Percentiles rank a stretch among this genome's conserved stretches.
These are phyloP conservation scores for Oryza brachyantha DNA, from an alignment of 176 grass and related monocot genomes.

Conservation along the genomic window DNA sequence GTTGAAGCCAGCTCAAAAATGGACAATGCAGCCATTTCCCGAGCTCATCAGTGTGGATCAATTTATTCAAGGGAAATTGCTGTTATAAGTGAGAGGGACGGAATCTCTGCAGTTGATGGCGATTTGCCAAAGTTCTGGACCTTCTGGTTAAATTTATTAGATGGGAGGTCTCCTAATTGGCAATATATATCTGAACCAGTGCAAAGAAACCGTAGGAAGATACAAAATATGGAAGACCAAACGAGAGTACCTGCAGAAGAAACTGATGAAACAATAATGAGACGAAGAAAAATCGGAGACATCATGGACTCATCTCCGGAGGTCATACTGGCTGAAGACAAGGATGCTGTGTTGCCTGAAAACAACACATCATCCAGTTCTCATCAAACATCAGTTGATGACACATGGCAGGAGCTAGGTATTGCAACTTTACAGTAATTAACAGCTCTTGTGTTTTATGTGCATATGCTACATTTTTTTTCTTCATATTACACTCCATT, in stretches of 20 bases:
- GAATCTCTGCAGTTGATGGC: conserved; percentile 55
- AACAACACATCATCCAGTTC: conserved; percentile 27
- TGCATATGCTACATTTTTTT: conserved; percentile 16
- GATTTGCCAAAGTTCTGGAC: conserved; percentile 70
- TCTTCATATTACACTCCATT: conserved; percentile 32
- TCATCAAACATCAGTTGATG: conserved; percentile 35
- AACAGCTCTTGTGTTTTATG: conserved; percentile 13
- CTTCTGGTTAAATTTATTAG: conserved; percentile 81
- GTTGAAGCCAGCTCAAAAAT: conserved; percentile 30
- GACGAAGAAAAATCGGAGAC: conserved; percentile 54
- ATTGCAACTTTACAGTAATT: conserved; percentile 34
- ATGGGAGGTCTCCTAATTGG: conserved; percentile 64
- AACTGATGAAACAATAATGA: conserved; percentile 53
- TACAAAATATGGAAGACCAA: conserved; percentile 47
- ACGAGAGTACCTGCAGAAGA: conserved; percentile 40
- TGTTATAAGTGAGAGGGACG: conserved; percentile 71
- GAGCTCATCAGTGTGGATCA: conserved; percentile 54
- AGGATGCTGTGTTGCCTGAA: conserved; percentile 26
- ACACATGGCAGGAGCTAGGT: conserved; percentile 55
- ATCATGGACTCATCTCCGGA: conserved; percentile 36
- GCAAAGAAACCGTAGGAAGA: conserved; percentile 74
- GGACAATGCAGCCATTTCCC: conserved; percentile 33
- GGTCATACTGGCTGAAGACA: conserved; percentile 36
- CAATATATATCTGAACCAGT: conserved; percentile 64
- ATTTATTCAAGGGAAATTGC: conserved; percentile 63